Evolutionary conservation across 2,329 filamentous ascomycete species (phyloP), one percentile per base, ranked within the genome.

Genomic region (Trichoderma sp.): DNA sequence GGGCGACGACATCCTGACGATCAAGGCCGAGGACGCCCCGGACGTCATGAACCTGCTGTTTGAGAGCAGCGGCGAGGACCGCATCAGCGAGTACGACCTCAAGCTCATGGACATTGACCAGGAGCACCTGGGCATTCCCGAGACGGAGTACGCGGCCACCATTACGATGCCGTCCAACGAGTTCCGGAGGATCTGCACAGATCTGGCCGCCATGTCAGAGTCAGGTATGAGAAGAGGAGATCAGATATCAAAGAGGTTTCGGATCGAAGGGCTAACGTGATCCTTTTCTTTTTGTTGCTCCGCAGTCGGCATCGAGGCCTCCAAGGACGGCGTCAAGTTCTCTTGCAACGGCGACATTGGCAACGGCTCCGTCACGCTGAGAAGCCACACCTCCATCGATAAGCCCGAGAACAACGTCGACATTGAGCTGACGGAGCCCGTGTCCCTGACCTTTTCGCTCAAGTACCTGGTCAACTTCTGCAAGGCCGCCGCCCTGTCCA

Each of bases 51-150:
- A 97, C 84, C 83, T 99, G 70, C 86, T 93, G 72, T 99, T 99
- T 76, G 96, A 99, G 88, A 96, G 88, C 83, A 83, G 86, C 70
- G 88, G 90, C 75, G 91, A 87, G 74, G 95, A 99, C 80, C 87
- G 95, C 71, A 87, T 99, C 76, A 96, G 92, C 86, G 96, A 99
- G 84, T 99, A 99, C 79, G 95, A 99, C 79, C 91, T 99, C 80
- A 99, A 99, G 86, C 88, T 99, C 78, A 99, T 99, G 95, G 95
- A 99, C 78, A 99, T 99, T 78, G 95, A 99, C 81, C 96, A 99
- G 83, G 95, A 99, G 85, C 95, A 99, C 79, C 83, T 99, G 80
- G 95, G 95, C 68, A 99, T 99, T 73, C 95, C 95, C 17, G 94
- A 99, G 74, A 99, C 96, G n/a, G 95, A 99, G 75, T 99, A 99